A percentile compares a stretch with the other conserved stretches of the same genome.
These are phyloP conservation scores for Barnettozyma sucrosica DNA, from an alignment of 805 yeast species.

Conservation along the genomic window DNA sequence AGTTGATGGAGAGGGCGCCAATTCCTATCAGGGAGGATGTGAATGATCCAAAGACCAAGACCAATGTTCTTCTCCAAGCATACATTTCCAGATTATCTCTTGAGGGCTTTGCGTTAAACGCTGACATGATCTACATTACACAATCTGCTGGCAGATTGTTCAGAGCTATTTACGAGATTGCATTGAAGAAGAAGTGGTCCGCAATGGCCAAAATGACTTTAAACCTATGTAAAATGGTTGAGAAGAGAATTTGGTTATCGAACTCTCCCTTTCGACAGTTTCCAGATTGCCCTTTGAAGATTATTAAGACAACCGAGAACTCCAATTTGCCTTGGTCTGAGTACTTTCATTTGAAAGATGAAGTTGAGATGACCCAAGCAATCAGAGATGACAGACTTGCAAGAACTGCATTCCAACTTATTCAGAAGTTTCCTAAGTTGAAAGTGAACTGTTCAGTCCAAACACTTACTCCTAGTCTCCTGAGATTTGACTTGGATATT, in stretches of 20 bases:
- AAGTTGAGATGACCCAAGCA: slow-evolving; percentile 80
- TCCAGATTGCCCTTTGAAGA: slow-evolving; percentile 59
- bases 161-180: slow-evolving; percentile 79
- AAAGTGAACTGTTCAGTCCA: slow-evolving; percentile 54
- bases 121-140: slow-evolving; percentile 89
- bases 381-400: slow-evolving; percentile 68
- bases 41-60: slow-evolving; percentile 70
- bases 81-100: slow-evolving; percentile 72
- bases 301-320: slow-evolving; percentile 69
- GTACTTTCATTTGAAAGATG: slow-evolving; percentile 57
- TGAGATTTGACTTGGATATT: slow-evolving; percentile 62
- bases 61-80: slow-evolving; percentile 75
- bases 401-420: slow-evolving; percentile 46
- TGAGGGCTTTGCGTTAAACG: slow-evolving; percentile 85
- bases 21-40: slow-evolving; percentile 74
- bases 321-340: slow-evolving; percentile 80
- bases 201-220: slow-evolving; percentile 49
- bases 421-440: slow-evolving; percentile 71
- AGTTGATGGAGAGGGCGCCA: slow-evolving; percentile 70
- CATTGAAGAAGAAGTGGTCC: slow-evolving; percentile 68
- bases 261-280: slow-evolving; percentile 86
- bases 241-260: slow-evolving; percentile 75
- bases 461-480: slow-evolving; percentile 68
- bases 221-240: slow-evolving; percentile 74
- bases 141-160: slow-evolving; percentile 89